A percentile compares a stretch with the other conserved stretches of the same genome.
Evolutionary conservation across 2,329 filamentous ascomycete species (phyloP).

Genomic region (Alternaria metachromatica): DNA sequence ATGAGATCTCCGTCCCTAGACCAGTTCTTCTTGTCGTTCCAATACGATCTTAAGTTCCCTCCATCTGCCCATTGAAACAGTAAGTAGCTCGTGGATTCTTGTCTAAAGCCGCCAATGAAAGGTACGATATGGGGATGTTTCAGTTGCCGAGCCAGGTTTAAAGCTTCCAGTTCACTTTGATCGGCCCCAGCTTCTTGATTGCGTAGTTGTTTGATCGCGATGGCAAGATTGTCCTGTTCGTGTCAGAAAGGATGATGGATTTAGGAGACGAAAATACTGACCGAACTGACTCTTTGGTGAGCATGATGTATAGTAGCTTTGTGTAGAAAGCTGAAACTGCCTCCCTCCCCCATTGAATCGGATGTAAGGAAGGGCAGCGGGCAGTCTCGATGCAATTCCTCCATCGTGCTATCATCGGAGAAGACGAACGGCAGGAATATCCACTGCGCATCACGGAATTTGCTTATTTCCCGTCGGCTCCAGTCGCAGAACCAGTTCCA

Average conservation of each 20-base stretch:
- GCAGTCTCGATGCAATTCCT: not conserved
- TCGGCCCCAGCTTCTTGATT: not conserved
- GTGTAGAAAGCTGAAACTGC: not conserved
- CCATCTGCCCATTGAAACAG: not conserved
- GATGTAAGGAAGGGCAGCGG: not conserved
- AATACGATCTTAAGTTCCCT: not conserved
- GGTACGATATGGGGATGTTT: not conserved
- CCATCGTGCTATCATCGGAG: not conserved
- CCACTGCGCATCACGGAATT: no score
- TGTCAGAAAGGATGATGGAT: no score
- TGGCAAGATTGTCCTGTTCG: not conserved
- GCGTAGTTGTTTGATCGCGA: not conserved
- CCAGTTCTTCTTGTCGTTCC: not conserved
- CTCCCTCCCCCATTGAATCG: not conserved
- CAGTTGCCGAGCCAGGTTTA: not conserved
- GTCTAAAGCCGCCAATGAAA: not conserved
- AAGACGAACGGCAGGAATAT: no score
- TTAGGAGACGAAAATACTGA: no score
- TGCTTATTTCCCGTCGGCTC: no score
- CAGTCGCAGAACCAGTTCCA: no score
- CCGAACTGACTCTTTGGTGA: not conserved
- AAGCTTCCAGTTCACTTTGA: not conserved
- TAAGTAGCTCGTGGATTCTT: not conserved
- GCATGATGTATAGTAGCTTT: not conserved
- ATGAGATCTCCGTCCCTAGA: not conserved